Evolutionary conservation across 2,329 filamentous ascomycete genomes (phyloP), one percentile per base, ranked within the genome.

Genomic region (Fusarium oxysporum): DNA sequence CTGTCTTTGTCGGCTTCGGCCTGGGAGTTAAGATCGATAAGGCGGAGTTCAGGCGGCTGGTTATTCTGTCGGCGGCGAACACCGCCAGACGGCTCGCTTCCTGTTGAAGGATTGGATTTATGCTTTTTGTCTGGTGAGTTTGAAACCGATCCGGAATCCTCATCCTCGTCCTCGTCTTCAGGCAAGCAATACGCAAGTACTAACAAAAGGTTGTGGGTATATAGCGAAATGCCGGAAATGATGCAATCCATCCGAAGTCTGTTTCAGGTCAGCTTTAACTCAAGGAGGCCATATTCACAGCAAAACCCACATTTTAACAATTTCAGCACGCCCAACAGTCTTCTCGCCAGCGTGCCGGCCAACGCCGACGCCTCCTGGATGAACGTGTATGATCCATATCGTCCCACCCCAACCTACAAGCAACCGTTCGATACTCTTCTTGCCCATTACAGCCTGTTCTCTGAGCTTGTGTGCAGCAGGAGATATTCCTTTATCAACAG

Each of bases 181-280:
- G 92, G 90, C 68, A 92, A 92, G 78, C 95, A 91, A 83, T 97
- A 98, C 79, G 95, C 95, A 84, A 99, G 92, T 78, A 98, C 92
- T 77, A 97, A 89, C 82, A 99, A 88, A 76, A 97, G 87, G 80
- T 90, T 96, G 80, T 94, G 94, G 80, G 95, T 97, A 90, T 98
- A 98, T 83, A 99, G 88, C 73, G 96, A 97, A 82, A 99, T 92
- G 78, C 96, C 96, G 80, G 96, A 97, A 86, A 99, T 94, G 81
- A 97, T 95, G 86, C 96, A 98, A 85, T 99, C 96, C 83, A 96
- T 97, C 79, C 95, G 93, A 83, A 98, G 89, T 84, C 94, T 97
- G 75, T 16, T 30, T 4, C 35, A 57, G 13, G 63, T 73, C n/a
- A 65, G 65, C 30, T 87, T 47, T 23, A 92, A 94, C 93, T 82